Conservation (phyloP, 257 asterid genomes). For the Ajuga chamaepitys region DNA sequence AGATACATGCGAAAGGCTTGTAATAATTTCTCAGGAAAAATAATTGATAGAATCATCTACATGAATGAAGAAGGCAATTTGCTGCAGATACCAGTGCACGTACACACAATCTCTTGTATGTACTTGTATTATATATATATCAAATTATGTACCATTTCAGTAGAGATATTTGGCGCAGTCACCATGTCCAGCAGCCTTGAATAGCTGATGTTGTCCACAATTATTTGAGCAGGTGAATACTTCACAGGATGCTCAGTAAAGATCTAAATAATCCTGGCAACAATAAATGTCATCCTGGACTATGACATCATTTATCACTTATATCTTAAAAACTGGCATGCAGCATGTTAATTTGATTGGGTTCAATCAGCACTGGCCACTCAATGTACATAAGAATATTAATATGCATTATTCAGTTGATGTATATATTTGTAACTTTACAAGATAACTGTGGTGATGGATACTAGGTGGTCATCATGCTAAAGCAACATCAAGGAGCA, state of each 20-base stretch:
- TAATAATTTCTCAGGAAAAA: neutral
- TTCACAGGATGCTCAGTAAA: neutral
- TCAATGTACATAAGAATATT: neutral
- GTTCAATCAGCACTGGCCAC: neutral
- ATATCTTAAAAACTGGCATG: conserved; percentile 1
- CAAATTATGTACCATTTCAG: neutral
- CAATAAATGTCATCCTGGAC: neutral
- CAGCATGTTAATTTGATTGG: neutral
- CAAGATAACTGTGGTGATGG: neutral
- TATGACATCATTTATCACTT: neutral
- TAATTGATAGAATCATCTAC: neutral
- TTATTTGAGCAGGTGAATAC: neutral
- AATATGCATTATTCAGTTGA: neutral
- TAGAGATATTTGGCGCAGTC: neutral
- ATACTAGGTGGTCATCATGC: neutral
- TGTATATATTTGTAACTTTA: neutral
- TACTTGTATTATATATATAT: neutral
- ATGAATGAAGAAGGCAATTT: neutral
- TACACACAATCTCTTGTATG: neutral
- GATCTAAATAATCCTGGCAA: neutral
- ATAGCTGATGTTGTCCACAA: neutral
- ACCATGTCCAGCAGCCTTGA: conserved; percentile 2
- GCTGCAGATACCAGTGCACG: neutral
- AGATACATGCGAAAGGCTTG: conserved; percentile 1
- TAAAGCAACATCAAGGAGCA: neutral